These are phyloP conservation scores for Raffaelea deltoideospora DNA, from an alignment of 2,329 filamentous ascomycete species.

Conservation along the genomic window DNA sequence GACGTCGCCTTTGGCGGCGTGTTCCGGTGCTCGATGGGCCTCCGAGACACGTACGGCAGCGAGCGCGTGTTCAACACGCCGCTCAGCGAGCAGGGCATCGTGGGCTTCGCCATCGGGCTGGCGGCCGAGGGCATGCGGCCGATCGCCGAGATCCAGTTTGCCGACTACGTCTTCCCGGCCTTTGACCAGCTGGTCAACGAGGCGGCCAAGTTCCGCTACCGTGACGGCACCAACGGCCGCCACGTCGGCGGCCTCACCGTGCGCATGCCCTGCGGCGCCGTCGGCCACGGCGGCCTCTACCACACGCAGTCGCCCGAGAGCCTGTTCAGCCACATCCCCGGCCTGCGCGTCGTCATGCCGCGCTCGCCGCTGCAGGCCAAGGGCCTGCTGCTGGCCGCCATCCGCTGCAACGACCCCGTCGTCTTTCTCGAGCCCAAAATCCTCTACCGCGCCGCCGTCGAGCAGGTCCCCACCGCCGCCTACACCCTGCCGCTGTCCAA, in stretches of 20 bases:
- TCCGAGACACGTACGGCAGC: slow-evolving; percentile 73
- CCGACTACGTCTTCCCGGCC: slow-evolving; percentile 84
- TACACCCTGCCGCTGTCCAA: slow-evolving; percentile 78
- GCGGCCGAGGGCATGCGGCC: slow-evolving; percentile 87
- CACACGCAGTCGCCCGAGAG: slow-evolving; percentile 84
- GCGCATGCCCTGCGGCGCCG: slow-evolving; percentile 78
- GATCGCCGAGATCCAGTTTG: slow-evolving; percentile 89
- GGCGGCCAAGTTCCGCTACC: slow-evolving; percentile 74
- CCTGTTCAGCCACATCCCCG: slow-evolving; percentile 77
- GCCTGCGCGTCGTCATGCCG: slow-evolving; percentile 72
- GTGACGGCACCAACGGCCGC: slow-evolving; percentile 43
- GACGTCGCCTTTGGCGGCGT: slow-evolving; percentile 96
- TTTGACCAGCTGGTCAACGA: slow-evolving; percentile 94
- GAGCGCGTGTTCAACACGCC: slow-evolving; percentile 95
- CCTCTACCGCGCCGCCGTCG: slow-evolving; percentile 77
- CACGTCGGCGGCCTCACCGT: slow-evolving; percentile 68
- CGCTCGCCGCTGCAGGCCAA: slow-evolving; percentile 80
- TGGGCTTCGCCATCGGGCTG: slow-evolving; percentile 82
- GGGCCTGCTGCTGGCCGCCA: slow-evolving; percentile 62
- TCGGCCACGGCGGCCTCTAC: slow-evolving; percentile 77
- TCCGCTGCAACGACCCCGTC: slow-evolving; percentile 72
- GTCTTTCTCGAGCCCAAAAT: slow-evolving; percentile 93
- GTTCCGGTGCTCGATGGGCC: slow-evolving; percentile 84
- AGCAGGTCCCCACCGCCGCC: slow-evolving; percentile 69
- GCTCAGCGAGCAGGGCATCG: slow-evolving; percentile 82